Percentiles rank a stretch among this genome's conserved stretches.
Conservation (phyloP, 441 rosid species). For the Populus hybrid region DNA sequence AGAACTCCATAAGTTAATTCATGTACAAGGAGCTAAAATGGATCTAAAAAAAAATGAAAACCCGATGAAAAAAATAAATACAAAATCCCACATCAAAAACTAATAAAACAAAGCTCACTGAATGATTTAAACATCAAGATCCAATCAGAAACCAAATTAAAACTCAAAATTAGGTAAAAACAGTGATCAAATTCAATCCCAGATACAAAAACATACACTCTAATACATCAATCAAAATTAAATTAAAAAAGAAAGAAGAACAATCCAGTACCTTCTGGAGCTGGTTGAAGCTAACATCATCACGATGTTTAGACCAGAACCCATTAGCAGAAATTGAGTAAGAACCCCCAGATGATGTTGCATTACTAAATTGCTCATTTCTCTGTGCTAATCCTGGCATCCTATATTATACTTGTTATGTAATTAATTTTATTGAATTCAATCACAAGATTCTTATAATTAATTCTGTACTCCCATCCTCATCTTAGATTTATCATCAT, state of each 20-base stretch:
- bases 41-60: slow-evolving; percentile 13
- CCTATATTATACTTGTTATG: slow-evolving; percentile 18
- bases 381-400: slow-evolving; percentile 79
- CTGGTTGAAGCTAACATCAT: slow-evolving; percentile 72
- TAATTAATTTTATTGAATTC: not conserved
- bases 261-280: slow-evolving; percentile 65
- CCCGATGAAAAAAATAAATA: slow-evolving; percentile 6
- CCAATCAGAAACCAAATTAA: slow-evolving; percentile 24
- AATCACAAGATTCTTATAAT: not conserved
- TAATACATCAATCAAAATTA: not conserved
- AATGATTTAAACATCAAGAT: slow-evolving; percentile 25
- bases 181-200: slow-evolving; percentile 33
- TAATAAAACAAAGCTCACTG: slow-evolving; percentile 2
- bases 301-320: slow-evolving; percentile 78
- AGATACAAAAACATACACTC: slow-evolving; percentile 10
- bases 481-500: slow-evolving; percentile 2
- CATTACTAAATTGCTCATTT: slow-evolving; percentile 62
- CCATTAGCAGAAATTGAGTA: slow-evolving; percentile 44
- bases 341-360: slow-evolving; percentile 16
- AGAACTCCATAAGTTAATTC: slow-evolving; percentile 7
- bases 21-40: not conserved
- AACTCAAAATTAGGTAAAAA: not conserved
- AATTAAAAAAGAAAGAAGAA: not conserved
- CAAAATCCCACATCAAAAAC: slow-evolving; percentile 2
- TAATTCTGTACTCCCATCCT: not conserved